Percentiles rank a stretch among this genome's conserved stretches.
phyloP scores from a whole-genome alignment of 2,329 filamentous ascomycete species.

The Hysterium pulicare region DNA sequence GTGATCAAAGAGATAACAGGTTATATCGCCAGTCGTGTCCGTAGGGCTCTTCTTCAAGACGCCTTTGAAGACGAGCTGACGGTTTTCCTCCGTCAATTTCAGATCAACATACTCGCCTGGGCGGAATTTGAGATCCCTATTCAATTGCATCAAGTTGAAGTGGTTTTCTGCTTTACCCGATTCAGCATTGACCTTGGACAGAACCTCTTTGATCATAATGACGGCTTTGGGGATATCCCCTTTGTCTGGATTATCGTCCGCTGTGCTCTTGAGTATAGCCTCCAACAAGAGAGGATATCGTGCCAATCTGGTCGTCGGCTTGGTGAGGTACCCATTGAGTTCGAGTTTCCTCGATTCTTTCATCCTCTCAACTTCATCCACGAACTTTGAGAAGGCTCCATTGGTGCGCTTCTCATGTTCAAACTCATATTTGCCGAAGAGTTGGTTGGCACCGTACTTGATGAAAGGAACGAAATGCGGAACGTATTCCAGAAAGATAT shows the following conservation, averaged over 20 bases:
- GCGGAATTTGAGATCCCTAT: slow-evolving; percentile 86
- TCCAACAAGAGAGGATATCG: slow-evolving; percentile 91
- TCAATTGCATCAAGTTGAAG: slow-evolving; percentile 89
- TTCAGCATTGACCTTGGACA: slow-evolving; percentile 87
- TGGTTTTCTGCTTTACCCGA: slow-evolving; percentile 97
- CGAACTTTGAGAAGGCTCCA: slow-evolving; percentile 79
- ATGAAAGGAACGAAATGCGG: slow-evolving; percentile 96
- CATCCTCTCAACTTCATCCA: slow-evolving; percentile 91
- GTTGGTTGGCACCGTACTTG: slow-evolving; percentile 88
- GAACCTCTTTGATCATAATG: slow-evolving; percentile 77
- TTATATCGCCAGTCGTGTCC: slow-evolving; percentile 78
- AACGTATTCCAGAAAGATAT: slow-evolving; percentile 90
- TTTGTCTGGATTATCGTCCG: slow-evolving; percentile 84
- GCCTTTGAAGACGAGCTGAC: slow-evolving; percentile 92
- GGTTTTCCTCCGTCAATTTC: slow-evolving; percentile 88
- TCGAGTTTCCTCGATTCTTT: slow-evolving; percentile 97
- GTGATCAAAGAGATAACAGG: slow-evolving; percentile 94
- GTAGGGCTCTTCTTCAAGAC: slow-evolving; percentile 88
- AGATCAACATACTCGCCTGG: slow-evolving; percentile 89
- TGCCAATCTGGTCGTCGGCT: slow-evolving; percentile 91
- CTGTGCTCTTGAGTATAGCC: slow-evolving; percentile 86
- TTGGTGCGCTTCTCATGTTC: slow-evolving; percentile 92
- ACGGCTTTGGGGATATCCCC: slow-evolving; percentile 90
- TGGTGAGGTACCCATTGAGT: slow-evolving; percentile 94
- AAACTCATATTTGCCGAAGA: slow-evolving; percentile 97